Evolutionary conservation across 1,284 basidiomycete species (phyloP).

Genomic region (Ustilago hordei): DNA sequence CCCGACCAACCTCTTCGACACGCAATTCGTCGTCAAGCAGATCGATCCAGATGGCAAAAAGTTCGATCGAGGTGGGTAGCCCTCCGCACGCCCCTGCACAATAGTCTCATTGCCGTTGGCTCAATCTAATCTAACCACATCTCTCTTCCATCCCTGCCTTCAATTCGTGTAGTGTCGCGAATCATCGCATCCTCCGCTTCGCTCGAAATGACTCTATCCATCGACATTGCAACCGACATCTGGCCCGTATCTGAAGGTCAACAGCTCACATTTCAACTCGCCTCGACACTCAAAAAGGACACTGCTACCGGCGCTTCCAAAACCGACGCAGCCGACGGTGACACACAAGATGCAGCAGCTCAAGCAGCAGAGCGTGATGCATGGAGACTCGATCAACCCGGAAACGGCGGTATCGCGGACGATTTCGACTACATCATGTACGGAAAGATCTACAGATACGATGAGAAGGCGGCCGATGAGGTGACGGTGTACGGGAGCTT

Average conservation of each 20-base stretch:
- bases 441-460: conserved; percentile 98
- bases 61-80: conserved; percentile 85
- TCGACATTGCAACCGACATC: conserved; percentile 72
- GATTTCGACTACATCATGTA: conserved; percentile 99
- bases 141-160: conserved; percentile 47
- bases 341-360: conserved; percentile 43
- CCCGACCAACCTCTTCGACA: conserved; percentile 67
- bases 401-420: conserved; percentile 86
- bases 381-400: conserved; percentile 89
- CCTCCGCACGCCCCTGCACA: background rate
- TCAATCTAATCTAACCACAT: conserved; percentile 70
- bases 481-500: conserved; percentile 96
- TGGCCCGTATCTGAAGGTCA: conserved; percentile 74
- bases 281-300: conserved; percentile 75
- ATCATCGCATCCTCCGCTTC: conserved; percentile 62
- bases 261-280: conserved; percentile 85
- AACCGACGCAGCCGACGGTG: conserved; percentile 60
- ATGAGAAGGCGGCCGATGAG: conserved; percentile 83
- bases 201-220: conserved; percentile 87
- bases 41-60: conserved; percentile 82
- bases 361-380: conserved; percentile 74
- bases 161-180: conserved; percentile 49
- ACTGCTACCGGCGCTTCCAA: conserved; percentile 64
- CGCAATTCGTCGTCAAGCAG: conserved; percentile 65
- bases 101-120: background rate